Base-by-base conservation (phyloP, 208 protist species). In the Trichomonas tenax region DNA sequence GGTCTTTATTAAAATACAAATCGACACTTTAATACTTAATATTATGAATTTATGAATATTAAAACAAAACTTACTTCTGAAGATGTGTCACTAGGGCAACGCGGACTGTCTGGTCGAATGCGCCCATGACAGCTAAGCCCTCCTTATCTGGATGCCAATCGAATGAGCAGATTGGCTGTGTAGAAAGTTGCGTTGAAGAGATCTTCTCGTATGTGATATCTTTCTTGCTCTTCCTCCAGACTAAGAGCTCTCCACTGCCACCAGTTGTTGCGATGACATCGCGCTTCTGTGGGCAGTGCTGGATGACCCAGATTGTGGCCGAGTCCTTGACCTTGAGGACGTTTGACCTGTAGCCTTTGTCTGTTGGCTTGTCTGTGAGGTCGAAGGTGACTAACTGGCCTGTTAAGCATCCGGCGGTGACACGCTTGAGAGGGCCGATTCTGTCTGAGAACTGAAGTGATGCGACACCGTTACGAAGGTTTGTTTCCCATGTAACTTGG, bases 201-300 rank as follows among this genome's bases (percentile, higher is more conserved):
- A 49, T 9, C 31, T 48, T 96, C 14, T 96, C 93, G n/a, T 45
- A 40, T 90, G 96, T 82, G 45, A 96, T 23, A 31, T 72, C 4
- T n/a, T 96, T 63, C 93, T 97, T 82, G 6, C 41, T 3, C 89
- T 97, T 97, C 41, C 96, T 97, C 84, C 89, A 97, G 21, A 97
- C 49, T 36, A 97, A 82, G 31, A 97, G 38, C 44, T 96, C 96
- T 34, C 97, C 97, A 88, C 96, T 96, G 4, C 97, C 97, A 31
- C 97, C 97, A 89, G 96, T 96, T 36, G 97, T 97, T 36, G 96
- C 44, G 41, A 96, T 97, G 31, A 97, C 38, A 38, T 97, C 97
- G 17, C 95, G 82, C n/a, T 97, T 97, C 81, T 97, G 97, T 63
- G 97, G 97, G 46, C 97, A 96, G 72, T 97, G 97, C 9, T 96